Base-by-base conservation (phyloP, 768 basidiomycete genomes). In the Rhizopogon vulgaris region DNA sequence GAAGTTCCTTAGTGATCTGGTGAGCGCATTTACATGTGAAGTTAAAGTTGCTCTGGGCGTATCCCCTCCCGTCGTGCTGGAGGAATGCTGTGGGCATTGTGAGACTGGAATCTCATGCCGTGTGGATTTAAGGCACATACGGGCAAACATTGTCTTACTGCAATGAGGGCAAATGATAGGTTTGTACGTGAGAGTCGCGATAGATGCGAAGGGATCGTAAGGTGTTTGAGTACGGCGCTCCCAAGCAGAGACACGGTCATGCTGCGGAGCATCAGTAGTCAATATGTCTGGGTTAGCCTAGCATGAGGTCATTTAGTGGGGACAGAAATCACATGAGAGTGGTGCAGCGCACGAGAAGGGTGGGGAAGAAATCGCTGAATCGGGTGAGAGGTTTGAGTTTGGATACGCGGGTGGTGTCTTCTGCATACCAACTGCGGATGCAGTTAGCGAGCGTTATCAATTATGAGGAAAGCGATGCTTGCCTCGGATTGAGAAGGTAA, bases 11-110 rank as follows among this genome's bases (percentile, higher is more conserved):
- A 2, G 59, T 74, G 28, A 82, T 73, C 0, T 37, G 41, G 34
- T 62, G 59, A 0, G 34, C 17, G 49, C 79, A 82, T 2, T 41
- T 24, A 51, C 79, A 82, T 10, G 3, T 6, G 0, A 54, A 32
- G 1, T 8, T 45, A 43, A 82, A 82, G 0, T 60, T 56, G 3
- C 63, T 61, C 53, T 81, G 80, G 2, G 75, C 61, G 53, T 81
- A 81, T 1, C 80, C 80, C 0, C 63, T 69, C 4, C 74, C 78
- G 0, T 56, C 37, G 4, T 53, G 39, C 4, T 60, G 67, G 52
- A 76, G 55, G 39, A 73, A 73, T 3, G 71, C 78, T 80, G 27
- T 6, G 12, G 9, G 5, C 3, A 32, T 25, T 24, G 39, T 55
- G 25, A 61, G 47, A 45, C 3, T 32, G 8, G 1, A 45, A 14